phyloP scores from a whole-genome alignment of 306 rosid species.

The Adenanthera pavonina region DNA sequence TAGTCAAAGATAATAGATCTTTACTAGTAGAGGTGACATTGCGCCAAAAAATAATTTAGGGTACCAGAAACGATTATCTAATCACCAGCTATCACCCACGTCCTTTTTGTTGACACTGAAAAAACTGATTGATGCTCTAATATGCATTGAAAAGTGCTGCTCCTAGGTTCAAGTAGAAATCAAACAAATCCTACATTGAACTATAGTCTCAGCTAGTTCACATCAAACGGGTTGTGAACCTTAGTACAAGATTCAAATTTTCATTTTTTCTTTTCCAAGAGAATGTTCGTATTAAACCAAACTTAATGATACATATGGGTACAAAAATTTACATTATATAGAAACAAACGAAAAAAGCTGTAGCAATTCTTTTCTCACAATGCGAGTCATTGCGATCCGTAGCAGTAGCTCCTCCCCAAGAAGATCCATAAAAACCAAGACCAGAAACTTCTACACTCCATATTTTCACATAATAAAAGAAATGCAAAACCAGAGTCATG shows the following conservation, averaged over 20 bases:
- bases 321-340: slow-evolving; percentile 31
- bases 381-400: slow-evolving; percentile 8
- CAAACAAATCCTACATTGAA: background rate
- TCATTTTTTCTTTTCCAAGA: background rate
- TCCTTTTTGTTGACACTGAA: background rate
- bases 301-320: background rate
- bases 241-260: background rate
- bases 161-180: background rate
- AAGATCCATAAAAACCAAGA: slow-evolving; percentile 25
- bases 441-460: slow-evolving; percentile 28
- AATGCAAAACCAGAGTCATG: background rate
- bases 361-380: slow-evolving; percentile 7
- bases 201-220: background rate
- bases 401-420: slow-evolving; percentile 22
- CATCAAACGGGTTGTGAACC: background rate
- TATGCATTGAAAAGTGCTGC: background rate
- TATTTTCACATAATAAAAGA: background rate
- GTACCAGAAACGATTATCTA: no score
- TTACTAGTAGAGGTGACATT: no score
- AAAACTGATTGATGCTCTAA: background rate
- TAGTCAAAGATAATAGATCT: no score
- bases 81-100: no score
- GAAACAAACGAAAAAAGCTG: slow-evolving; percentile 27
- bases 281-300: slow-evolving; percentile 27
- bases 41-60: no score